Evolutionary conservation across 345 rosid genomes (phyloP).

Genomic region (Gossypium stocksii): DNA sequence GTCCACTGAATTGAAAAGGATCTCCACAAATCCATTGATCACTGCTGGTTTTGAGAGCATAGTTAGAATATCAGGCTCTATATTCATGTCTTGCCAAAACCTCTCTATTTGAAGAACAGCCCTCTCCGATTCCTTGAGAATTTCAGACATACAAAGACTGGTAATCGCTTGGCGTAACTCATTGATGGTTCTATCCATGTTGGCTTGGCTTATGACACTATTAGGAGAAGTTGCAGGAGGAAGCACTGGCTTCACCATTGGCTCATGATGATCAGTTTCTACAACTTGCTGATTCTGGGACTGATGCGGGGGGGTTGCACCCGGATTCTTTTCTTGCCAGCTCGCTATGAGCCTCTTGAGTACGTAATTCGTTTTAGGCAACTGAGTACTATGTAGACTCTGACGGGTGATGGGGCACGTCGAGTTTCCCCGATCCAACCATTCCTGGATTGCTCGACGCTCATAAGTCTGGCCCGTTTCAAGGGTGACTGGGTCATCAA

Average conservation of each 20-base stretch:
- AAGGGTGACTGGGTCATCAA: constrained; percentile 64
- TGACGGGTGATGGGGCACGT: constrained; percentile 73
- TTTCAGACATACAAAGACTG: constrained; percentile 58
- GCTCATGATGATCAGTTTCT: constrained; percentile 23
- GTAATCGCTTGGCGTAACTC: constrained; percentile 47
- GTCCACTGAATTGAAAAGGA: constrained; percentile 61
- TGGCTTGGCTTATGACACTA: constrained; percentile 48
- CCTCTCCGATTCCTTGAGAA: constrained; percentile 50
- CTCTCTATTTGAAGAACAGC: constrained; percentile 56
- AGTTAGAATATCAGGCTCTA: constrained; percentile 36
- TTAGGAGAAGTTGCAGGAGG: constrained; percentile 47
- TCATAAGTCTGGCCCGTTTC: constrained; percentile 85
- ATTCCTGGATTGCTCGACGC: constrained; percentile 59
- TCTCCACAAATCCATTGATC: constrained; percentile 62
- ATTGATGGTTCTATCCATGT: constrained; percentile 38
- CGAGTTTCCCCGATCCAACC: constrained; percentile 63
- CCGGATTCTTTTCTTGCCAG: constrained; percentile 52
- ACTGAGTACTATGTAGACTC: constrained; percentile 40
- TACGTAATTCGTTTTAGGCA: constrained; percentile 64
- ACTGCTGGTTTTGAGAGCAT: constrained; percentile 58
- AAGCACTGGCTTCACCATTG: constrained; percentile 20
- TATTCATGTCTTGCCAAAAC: constrained; percentile 44
- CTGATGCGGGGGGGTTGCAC: constrained; percentile 14
- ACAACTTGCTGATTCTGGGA: constrained; percentile 18
- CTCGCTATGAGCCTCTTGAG: constrained; percentile 64